These are phyloP conservation scores for Candida khao-thaluensis DNA, from an alignment of 805 yeast species.

Conservation along the genomic window DNA sequence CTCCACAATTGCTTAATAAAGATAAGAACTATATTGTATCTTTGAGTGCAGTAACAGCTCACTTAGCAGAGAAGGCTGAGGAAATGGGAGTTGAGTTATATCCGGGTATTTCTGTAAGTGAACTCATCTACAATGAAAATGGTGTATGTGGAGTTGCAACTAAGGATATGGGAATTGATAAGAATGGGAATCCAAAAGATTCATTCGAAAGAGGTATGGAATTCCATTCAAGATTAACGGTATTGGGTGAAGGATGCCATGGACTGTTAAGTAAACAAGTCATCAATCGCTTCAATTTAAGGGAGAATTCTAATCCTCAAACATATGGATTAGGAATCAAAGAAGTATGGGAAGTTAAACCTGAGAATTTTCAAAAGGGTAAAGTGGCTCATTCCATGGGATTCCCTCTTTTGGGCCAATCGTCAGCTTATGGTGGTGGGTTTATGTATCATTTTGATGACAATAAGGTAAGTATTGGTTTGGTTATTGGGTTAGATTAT, in stretches of 20 bases:
- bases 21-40: constrained; percentile 85
- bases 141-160: constrained; percentile 90
- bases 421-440: constrained; percentile 86
- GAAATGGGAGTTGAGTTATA: constrained; percentile 91
- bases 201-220: constrained; percentile 97
- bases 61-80: constrained; percentile 86
- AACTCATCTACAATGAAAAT: constrained; percentile 57
- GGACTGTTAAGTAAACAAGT: constrained; percentile 85
- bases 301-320: constrained; percentile 68
- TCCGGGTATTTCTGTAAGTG: constrained; percentile 85
- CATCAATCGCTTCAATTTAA: constrained; percentile 64
- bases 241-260: constrained; percentile 97
- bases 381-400: constrained; percentile 87
- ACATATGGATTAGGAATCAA: constrained; percentile 95
- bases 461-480: constrained; percentile 84
- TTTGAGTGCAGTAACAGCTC: constrained; percentile 73
- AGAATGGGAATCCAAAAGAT: constrained; percentile 72
- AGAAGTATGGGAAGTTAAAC: constrained; percentile 94
- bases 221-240: constrained; percentile 85
- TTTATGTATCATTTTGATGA: constrained; percentile 97
- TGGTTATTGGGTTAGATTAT: constrained; percentile 94
- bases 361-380: constrained; percentile 78
- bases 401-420: constrained; percentile 63
- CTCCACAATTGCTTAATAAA: constrained; percentile 82
- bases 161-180: constrained; percentile 83